phyloP scores from a whole-genome alignment of 148 eudicot species.

The Rhododendron simsii region DNA sequence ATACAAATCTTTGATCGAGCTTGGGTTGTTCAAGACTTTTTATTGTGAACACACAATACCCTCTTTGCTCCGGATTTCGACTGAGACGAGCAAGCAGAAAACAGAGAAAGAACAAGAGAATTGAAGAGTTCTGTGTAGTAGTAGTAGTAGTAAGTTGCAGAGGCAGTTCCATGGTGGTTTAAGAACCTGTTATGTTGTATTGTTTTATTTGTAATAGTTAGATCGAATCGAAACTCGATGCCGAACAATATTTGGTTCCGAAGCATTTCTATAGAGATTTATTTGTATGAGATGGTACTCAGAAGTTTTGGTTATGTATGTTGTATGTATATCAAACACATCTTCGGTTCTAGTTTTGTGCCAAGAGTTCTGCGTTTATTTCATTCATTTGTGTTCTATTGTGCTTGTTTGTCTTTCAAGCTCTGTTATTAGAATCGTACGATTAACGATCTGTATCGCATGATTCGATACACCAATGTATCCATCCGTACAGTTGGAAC shows the following conservation, averaged over 20 bases:
- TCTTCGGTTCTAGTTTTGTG: not conserved
- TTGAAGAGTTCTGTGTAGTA: not conserved
- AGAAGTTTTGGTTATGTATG: conserved; percentile 14
- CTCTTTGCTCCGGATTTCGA: conserved; percentile 7
- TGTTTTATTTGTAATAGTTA: conserved; percentile 20
- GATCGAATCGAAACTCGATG: conserved; percentile 12
- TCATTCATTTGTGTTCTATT: not conserved
- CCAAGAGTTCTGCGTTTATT: not conserved
- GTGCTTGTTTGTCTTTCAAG: not conserved
- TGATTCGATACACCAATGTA: not conserved
- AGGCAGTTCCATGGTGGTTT: conserved; percentile 24
- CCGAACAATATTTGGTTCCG: conserved; percentile 8
- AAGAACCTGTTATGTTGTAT: conserved; percentile 11
- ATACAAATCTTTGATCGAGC: conserved; percentile 17
- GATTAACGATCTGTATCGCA: not conserved
- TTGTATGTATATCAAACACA: not conserved
- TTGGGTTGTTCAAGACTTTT: conserved; percentile 31
- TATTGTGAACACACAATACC: conserved; percentile 15
- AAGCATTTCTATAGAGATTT: conserved; percentile 4
- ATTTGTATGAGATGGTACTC: conserved; percentile 4
- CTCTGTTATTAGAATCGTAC: not conserved
- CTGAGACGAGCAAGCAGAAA: conserved; percentile 11
- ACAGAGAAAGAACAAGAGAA: not conserved
- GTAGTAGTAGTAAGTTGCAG: conserved; percentile 7
- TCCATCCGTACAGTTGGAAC: not conserved